phyloP scores from a whole-genome alignment of 1,284 basidiomycete species.

The Phenoliferia sp. region DNA sequence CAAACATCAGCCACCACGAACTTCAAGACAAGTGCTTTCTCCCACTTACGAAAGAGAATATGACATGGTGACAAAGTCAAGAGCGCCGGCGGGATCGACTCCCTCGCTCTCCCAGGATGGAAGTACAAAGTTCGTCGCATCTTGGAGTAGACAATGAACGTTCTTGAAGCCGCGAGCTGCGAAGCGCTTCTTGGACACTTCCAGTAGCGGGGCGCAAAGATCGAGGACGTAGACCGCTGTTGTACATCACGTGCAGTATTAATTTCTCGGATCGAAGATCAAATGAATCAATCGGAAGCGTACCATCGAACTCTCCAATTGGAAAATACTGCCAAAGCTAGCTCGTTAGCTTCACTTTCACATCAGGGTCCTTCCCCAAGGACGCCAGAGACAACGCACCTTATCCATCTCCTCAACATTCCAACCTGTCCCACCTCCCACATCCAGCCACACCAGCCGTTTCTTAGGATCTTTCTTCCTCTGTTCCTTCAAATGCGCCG shows the following conservation, averaged over 20 bases:
- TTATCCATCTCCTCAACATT: constrained; percentile 79
- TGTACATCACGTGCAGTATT: constrained; percentile 29
- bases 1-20: no score
- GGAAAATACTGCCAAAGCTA: constrained; percentile 50
- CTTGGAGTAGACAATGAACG: constrained; percentile 67
- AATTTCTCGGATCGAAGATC: no score
- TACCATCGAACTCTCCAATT: constrained; percentile 56
- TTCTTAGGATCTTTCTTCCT: constrained; percentile 46
- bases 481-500: constrained; percentile 58
- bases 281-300: background rate
- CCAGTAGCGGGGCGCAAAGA: constrained; percentile 45
- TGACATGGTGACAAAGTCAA: constrained; percentile 62
- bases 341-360: background rate
- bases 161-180: constrained; percentile 66
- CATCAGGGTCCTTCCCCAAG: background rate
- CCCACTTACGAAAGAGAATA: constrained; percentile 61
- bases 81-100: constrained; percentile 53
- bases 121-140: constrained; percentile 64
- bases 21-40: background rate
- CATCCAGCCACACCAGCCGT: constrained; percentile 70
- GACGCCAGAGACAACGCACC: constrained; percentile 7
- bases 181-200: constrained; percentile 66
- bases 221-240: constrained; percentile 56
- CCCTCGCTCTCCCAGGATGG: constrained; percentile 55
- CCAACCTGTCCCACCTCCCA: constrained; percentile 77